Conservation (phyloP, 2,329 filamentous ascomycete genomes). For the Geosmithia morbida region DNA sequence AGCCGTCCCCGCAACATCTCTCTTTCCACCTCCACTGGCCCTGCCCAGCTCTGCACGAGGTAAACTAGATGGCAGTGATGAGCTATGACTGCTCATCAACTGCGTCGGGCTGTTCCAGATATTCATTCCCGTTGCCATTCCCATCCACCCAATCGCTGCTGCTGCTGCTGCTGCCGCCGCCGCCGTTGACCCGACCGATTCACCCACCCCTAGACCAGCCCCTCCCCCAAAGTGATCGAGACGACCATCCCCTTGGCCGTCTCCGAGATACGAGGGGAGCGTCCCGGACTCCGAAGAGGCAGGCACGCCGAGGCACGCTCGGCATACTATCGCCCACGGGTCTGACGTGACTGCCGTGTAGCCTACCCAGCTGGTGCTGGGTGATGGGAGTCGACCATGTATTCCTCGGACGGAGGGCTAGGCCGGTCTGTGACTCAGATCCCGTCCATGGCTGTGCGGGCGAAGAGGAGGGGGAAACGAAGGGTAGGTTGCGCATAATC, state of each 20-base stretch:
- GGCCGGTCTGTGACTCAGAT: conserved; percentile 8
- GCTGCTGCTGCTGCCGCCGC: no score
- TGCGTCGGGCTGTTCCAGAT: no score
- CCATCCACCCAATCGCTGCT: no score
- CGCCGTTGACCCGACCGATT: no score
- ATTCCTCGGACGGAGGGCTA: neutral
- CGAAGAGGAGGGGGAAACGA: neutral
- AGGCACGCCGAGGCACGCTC: no score
- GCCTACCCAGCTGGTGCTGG: neutral
- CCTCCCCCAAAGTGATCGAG: no score
- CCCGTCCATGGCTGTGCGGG: conserved; percentile 5
- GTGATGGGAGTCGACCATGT: neutral
- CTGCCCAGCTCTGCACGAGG: neutral
- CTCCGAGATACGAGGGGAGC: no score
- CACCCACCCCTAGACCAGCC: no score
- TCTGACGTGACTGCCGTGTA: conserved; percentile 14
- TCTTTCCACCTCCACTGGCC: neutral
- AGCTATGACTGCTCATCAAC: neutral
- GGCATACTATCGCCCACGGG: no score
- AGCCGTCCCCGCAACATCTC: neutral
- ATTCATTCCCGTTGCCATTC: no score
- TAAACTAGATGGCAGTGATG: neutral
- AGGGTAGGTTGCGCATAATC: neutral
- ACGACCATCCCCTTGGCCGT: no score
- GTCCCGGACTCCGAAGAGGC: no score